Conservation (phyloP, 116 monocot species). For the Iris pallida region DNA sequence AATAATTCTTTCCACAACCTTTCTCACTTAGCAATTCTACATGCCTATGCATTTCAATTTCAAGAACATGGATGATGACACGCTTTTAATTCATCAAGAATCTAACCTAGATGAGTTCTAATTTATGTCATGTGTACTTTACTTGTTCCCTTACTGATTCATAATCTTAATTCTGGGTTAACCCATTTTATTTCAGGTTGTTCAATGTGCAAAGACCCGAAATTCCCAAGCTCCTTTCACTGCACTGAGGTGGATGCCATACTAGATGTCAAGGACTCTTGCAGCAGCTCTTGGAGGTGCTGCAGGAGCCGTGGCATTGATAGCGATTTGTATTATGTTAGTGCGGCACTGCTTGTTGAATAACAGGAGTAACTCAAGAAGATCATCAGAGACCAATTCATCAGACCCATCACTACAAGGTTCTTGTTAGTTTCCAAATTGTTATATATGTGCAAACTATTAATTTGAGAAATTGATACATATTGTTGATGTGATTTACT, state of each 20-base stretch:
- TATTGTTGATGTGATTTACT: conserved; percentile 2
- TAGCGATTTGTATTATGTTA: conserved; percentile 34
- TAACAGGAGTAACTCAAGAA: conserved; percentile 30
- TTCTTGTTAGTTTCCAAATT: conserved; percentile 9
- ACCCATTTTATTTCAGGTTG: conserved; percentile 32
- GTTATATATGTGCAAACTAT: neutral
- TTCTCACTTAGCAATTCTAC: neutral
- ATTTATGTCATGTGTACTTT: neutral
- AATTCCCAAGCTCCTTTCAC: conserved; percentile 10
- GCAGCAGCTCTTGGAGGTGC: conserved; percentile 71
- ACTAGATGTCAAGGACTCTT: conserved; percentile 80
- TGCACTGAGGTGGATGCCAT: conserved; percentile 31
- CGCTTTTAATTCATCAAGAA: too few species aligned
- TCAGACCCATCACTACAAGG: conserved; percentile 68
- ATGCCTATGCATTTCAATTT: neutral
- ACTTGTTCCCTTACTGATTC: neutral
- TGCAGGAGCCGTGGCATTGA: conserved; percentile 81
- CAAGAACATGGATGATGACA: neutral
- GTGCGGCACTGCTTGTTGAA: conserved; percentile 26
- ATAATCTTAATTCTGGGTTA: conserved; percentile 1
- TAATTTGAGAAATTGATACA: neutral
- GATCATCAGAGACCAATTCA: conserved; percentile 75
- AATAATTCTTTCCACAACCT: too few species aligned
- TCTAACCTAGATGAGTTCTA: neutral
- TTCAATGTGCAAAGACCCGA: conserved; percentile 32